phyloP scores from a whole-genome alignment of 768 basidiomycete genomes.

The Mycena alexandri region DNA sequence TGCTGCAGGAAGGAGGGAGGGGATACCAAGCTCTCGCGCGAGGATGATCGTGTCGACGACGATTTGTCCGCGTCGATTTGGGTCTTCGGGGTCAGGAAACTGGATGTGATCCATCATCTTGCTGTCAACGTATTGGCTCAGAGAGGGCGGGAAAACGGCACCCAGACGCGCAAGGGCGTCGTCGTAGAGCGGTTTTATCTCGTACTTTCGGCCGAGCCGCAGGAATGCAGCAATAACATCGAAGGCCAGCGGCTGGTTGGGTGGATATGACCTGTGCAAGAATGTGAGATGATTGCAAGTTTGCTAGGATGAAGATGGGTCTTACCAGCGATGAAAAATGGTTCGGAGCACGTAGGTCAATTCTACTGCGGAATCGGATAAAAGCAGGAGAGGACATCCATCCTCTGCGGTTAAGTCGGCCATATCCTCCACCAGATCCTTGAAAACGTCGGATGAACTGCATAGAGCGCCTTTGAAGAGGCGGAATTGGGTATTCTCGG shows the following conservation, averaged over 20 bases:
- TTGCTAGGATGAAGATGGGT: too few relatives aligned
- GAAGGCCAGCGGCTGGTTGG: conserved; percentile 9
- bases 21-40: conserved; percentile 5
- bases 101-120: not conserved
- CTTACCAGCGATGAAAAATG: not conserved
- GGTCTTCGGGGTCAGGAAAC: not conserved
- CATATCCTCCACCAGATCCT: too few relatives aligned
- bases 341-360: not conserved
- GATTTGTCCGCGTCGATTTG: not conserved
- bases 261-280: conserved; percentile 9
- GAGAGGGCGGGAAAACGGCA: not conserved
- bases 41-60: conserved; percentile 6
- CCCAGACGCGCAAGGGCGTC: not conserved
- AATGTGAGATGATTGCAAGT: not conserved
- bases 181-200: conserved; percentile 10
- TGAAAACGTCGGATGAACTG: too few relatives aligned
- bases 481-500: not conserved
- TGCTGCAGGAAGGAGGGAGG: not conserved
- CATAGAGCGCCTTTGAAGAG: too few relatives aligned
- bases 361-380: not conserved
- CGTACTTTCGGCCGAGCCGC: conserved; percentile 3
- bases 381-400: not conserved
- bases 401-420: too few relatives aligned
- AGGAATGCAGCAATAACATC: conserved; percentile 2
- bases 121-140: not conserved